phyloP scores from a whole-genome alignment of 2,329 filamentous ascomycete genomes.

The Aureobasidium sp. region DNA sequence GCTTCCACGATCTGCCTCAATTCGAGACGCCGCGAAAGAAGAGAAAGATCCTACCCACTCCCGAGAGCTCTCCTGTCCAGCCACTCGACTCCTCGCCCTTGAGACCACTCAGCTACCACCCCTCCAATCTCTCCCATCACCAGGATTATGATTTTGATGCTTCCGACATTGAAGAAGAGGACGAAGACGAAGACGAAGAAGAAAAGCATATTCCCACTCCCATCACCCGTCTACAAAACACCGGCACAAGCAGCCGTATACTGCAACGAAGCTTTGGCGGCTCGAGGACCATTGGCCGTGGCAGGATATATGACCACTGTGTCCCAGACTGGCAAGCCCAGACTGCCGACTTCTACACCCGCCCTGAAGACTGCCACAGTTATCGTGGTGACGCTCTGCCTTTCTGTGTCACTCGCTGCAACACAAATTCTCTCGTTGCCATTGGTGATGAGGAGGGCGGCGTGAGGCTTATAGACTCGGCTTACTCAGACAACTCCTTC shows the following conservation, averaged over 20 bases:
- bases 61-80: constrained; percentile 36
- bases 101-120: constrained; percentile 2
- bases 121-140: background rate
- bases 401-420: constrained; percentile 60
- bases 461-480: constrained; percentile 57
- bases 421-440: constrained; percentile 62
- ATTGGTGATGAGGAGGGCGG: constrained; percentile 64
- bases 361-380: constrained; percentile 47
- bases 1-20: constrained; percentile 23
- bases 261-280: constrained; percentile 43
- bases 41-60: constrained; percentile 39
- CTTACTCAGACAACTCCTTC: constrained; percentile 46
- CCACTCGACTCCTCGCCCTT: constrained; percentile 17
- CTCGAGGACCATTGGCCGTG: constrained; percentile 33
- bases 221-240: constrained; percentile 32
- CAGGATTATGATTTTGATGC: constrained; percentile 2
- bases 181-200: constrained; percentile 22
- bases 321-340: constrained; percentile 50
- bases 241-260: constrained; percentile 32
- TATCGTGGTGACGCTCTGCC: constrained; percentile 49
- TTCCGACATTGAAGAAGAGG: constrained; percentile 9
- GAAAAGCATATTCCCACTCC: constrained; percentile 38
- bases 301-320: constrained; percentile 35
- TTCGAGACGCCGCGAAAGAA: constrained; percentile 29
- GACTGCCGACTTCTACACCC: constrained; percentile 54